Evolutionary conservation across 1,284 basidiomycete genomes (phyloP), one percentile per base, ranked within the genome.

Genomic region (Malassezia sp.): DNA sequence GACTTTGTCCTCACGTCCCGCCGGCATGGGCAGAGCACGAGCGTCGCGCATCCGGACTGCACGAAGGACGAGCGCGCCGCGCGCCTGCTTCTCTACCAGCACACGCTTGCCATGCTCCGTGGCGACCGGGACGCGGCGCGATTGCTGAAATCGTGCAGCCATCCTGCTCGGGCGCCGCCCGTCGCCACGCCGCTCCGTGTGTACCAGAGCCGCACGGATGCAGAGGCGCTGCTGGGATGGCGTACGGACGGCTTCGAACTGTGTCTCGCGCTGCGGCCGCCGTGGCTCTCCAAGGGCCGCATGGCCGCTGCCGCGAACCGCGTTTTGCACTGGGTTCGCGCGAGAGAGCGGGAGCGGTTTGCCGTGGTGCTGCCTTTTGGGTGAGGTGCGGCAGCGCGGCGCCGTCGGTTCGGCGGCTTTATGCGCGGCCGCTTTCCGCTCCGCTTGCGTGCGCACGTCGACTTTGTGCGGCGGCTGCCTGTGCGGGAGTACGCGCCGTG

Each of bases 1-100:
- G 91, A 97, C 71, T 97, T 96, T 66, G 73, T 93, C 41, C 96
- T 93, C 75, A 95, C 93, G 73, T 86, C 84, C 15, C 78, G 86
- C 15, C 42, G 43, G n/a, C 15, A 17, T 7, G 31, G 21, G 15
- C 48, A 50, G 15, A 74, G 29, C 15, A 35, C 41, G 17, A 12
- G 14, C 7, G n/a, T 26, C 10, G 18, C 21, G 27, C 21, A 37
- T 15, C 31, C 36, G 6, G 21, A 23, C 11, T 10, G 27, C 11
- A 12, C 40, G 15, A 9, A n/a, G 3, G 14, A 10, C 26, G 20
- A 7, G n/a, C 3, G n/a, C n/a, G 20, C 9, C 15, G 32, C 22
- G 18, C 47, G 37, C 11, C 41, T 41, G 7, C 29, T n/a, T 15
- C 38, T 44, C 31, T 45, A 43, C 28, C 23, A 17, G 9, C 48